Evolutionary conservation across 1,284 basidiomycete species (phyloP), one percentile per base, ranked within the genome.

Genomic region (Thelephora terrestris): DNA sequence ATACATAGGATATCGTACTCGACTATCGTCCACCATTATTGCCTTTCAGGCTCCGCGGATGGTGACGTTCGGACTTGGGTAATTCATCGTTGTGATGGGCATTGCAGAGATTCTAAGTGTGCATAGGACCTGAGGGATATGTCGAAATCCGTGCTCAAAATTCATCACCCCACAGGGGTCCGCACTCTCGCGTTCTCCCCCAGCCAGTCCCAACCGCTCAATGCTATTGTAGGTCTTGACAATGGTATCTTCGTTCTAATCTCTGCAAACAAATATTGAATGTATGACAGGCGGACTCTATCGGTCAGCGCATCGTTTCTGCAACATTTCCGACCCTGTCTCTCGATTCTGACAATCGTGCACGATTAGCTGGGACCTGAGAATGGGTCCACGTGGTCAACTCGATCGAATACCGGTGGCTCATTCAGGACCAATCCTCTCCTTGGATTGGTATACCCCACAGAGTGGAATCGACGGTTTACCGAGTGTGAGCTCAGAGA

Each of bases 51-150:
- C 16, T 89, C 88, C 18, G 81, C 85, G 2, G 90, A 93, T 57
- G 89, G 88, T 0, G 79, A 86, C 59, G 70, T 90, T 55, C 81
- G 85, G 47, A 74, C 91, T 46, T 92, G 88, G 89, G 89, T 90
- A 57, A 52, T 76, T 47, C 4, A 7, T 29, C 23, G 6, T 12
- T 14, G 18, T 7, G 9, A 18, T 21, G 14, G 1, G 2, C 14
- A n/a, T 14, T 29, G 43, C 2, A 12, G 23, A 48, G 36, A 52
- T 49, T 29, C 51, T 37, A 39, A 38, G 44, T 16, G 24, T 20
- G 29, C n/a, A 12, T 52, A 91, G 88, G 90, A 92, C 62, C 63
- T 91, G 16, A 75, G 89, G 44, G 82, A 83, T 53, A 68, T 86
- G 48, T 70, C 79, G 17, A 78, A 77, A 49, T 81, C 81, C 1